Evolutionary conservation across 805 yeast species (phyloP).

Genomic region (Saccharomycopsis amapae): DNA sequence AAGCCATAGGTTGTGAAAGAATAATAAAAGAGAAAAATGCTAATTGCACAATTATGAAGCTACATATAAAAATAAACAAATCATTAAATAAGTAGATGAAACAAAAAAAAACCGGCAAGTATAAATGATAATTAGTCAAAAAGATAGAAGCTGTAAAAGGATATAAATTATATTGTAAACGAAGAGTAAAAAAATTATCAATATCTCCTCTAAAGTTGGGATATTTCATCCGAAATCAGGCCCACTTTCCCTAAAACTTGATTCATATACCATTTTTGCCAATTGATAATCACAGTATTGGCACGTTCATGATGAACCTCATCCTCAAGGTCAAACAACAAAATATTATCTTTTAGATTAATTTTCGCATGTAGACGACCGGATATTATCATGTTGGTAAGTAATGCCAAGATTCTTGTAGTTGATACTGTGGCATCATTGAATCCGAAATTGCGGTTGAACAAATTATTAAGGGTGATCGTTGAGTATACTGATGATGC

Average conservation of each 20-base stretch:
- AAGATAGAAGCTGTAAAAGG: too few relatives aligned
- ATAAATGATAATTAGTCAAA: too few relatives aligned
- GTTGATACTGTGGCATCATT: neutral
- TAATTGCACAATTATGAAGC: too few relatives aligned
- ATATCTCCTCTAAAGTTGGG: too few relatives aligned
- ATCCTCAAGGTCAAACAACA: conserved; percentile 1
- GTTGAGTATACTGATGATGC: conserved; percentile 6
- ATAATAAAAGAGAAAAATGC: too few relatives aligned
- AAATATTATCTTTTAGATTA: conserved; percentile 5
- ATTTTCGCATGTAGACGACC: conserved; percentile 13
- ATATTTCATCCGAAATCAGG: neutral
- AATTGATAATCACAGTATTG: neutral
- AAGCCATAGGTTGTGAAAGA: too few relatives aligned
- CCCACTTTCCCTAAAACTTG: neutral
- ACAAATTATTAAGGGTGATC: conserved; percentile 1
- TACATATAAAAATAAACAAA: too few relatives aligned
- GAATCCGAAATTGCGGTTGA: neutral
- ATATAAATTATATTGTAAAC: too few relatives aligned
- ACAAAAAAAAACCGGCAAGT: too few relatives aligned
- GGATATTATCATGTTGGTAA: conserved; percentile 7
- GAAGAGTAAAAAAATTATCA: too few relatives aligned
- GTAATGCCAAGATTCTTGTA: neutral
- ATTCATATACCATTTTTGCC: conserved; percentile 12
- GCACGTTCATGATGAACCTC: neutral
- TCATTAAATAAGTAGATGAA: too few relatives aligned